phyloP scores from a whole-genome alignment of 116 monocot genomes.

The Cymodocea nodosa region DNA sequence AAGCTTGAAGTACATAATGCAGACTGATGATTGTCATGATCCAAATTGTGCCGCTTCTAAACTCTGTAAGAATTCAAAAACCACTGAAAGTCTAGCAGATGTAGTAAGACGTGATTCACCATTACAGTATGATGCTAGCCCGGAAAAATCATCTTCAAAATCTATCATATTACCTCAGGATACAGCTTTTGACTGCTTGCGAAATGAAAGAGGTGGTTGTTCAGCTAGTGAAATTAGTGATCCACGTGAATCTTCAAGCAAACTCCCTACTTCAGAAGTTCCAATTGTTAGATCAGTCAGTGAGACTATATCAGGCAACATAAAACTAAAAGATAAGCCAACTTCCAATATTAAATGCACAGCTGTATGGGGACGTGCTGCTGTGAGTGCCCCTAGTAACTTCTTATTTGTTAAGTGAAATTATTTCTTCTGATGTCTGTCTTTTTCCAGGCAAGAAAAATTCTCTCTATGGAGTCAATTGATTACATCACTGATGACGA shows the following conservation, averaged over 20 bases:
- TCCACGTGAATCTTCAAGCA: constrained; percentile 1
- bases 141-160: constrained; percentile 1
- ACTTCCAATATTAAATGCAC: constrained; percentile 14
- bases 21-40: constrained; percentile 16
- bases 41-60: constrained; percentile 8
- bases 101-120: constrained; percentile 6
- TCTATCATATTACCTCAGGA: not conserved
- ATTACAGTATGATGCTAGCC: constrained; percentile 5
- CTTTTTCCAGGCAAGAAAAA: constrained; percentile 70
- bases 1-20: constrained; percentile 3
- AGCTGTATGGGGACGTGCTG: constrained; percentile 59
- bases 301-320: constrained; percentile 10
- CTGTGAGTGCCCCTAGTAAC: constrained; percentile 42
- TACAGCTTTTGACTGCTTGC: not conserved
- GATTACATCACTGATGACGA: constrained; percentile 70
- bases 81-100: not conserved
- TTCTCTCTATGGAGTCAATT: constrained; percentile 77
- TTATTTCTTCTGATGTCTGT: constrained; percentile 6
- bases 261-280: constrained; percentile 4
- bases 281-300: constrained; percentile 15
- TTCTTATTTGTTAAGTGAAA: not conserved
- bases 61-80: constrained; percentile 12
- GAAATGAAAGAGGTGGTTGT: constrained; percentile 8
- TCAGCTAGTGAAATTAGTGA: constrained; percentile 6
- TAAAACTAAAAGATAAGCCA: constrained; percentile 19